Evolutionary conservation across 1,284 basidiomycete species (phyloP).

Genomic region (Paramarasmius palmivorus): DNA sequence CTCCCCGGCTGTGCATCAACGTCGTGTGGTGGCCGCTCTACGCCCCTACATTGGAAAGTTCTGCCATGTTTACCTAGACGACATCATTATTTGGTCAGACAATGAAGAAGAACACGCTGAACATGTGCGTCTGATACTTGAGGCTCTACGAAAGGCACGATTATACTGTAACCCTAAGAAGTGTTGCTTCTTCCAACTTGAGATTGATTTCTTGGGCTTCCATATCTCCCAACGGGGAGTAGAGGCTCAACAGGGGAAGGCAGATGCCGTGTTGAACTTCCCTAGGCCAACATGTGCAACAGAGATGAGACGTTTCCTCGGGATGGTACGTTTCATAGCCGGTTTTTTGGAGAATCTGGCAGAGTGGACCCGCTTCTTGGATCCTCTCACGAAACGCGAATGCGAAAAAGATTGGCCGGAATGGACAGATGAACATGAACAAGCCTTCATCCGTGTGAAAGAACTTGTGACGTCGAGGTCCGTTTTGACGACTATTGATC

Average conservation of each 20-base stretch:
- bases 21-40: constrained; percentile 27
- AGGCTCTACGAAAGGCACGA: constrained; percentile 19
- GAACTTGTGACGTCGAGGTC: constrained; percentile 22
- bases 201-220: constrained; percentile 28
- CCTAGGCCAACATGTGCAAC: constrained; percentile 18
- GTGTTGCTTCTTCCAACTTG: constrained; percentile 7
- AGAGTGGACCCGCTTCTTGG: constrained; percentile 23
- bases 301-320: constrained; percentile 29
- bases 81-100: constrained; percentile 38
- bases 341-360: constrained; percentile 25
- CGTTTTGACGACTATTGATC: constrained; percentile 32
- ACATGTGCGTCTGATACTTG: constrained; percentile 27
- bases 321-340: constrained; percentile 31
- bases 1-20: constrained; percentile 30
- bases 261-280: constrained; percentile 20
- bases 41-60: constrained; percentile 17
- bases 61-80: constrained; percentile 23
- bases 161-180: constrained; percentile 30
- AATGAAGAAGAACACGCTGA: constrained; percentile 29
- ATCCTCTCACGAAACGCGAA: constrained; percentile 25
- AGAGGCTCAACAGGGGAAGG: constrained; percentile 16
- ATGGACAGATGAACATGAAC: constrained; percentile 23
- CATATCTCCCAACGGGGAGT: constrained; percentile 23
- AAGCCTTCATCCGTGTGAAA: constrained; percentile 33
- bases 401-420: constrained; percentile 18